Evolutionary conservation across 306 rosid species (phyloP).

Genomic region (Argentina anserina): DNA sequence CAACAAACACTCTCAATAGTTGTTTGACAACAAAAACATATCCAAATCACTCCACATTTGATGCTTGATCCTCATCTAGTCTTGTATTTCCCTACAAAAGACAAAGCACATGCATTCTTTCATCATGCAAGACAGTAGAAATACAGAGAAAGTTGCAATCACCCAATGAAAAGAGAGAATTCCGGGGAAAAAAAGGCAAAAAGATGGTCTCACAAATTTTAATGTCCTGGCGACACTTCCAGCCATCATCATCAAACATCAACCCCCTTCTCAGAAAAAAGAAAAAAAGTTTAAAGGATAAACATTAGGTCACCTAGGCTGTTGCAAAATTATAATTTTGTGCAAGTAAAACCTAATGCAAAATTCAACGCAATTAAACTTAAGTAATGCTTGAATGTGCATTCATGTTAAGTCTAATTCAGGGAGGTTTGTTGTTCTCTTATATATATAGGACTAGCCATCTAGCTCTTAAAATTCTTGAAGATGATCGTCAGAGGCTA

Average conservation of each 20-base stretch:
- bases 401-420: neutral
- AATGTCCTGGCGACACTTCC: constrained; percentile 19
- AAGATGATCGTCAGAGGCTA: neutral
- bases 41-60: constrained; percentile 53
- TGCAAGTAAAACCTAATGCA: neutral
- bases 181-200: constrained; percentile 6
- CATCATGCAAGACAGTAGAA: constrained; percentile 47
- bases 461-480: neutral
- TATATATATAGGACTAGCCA: too few species aligned
- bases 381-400: neutral
- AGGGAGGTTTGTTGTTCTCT: too few species aligned
- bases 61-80: constrained; percentile 78
- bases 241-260: constrained; percentile 20
- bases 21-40: constrained; percentile 43
- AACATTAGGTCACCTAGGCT: neutral
- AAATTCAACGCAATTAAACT: neutral
- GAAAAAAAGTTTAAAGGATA: neutral
- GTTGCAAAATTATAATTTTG: neutral
- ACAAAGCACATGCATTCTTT: constrained; percentile 58
- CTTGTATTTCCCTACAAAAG: constrained; percentile 82
- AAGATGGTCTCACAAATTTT: constrained; percentile 6
- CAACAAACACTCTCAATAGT: constrained; percentile 35
- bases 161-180: constrained; percentile 20
- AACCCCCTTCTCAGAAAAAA: constrained; percentile 17
- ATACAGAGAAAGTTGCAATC: constrained; percentile 23